A percentile compares a stretch with the other conserved stretches of the same genome.
Evolutionary conservation across 1,139 yeast species (phyloP).

Genomic region (Candida pseudoviswanathii): DNA sequence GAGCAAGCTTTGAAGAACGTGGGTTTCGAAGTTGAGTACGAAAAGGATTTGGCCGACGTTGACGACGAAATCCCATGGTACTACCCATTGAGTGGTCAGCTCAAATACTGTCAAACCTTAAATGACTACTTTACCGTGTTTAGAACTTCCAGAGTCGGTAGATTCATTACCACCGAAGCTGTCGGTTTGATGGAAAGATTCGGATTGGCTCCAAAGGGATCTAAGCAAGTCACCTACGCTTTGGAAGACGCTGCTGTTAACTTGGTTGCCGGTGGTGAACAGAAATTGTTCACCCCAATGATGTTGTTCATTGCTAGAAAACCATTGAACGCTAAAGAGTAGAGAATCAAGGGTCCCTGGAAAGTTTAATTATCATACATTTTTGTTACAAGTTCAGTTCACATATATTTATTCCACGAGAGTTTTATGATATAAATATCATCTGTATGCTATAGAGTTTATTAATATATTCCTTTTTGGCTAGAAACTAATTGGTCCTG

Average conservation of each 20-base stretch:
- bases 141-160: conserved; percentile 88
- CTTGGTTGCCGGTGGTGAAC: conserved; percentile 89
- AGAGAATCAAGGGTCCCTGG: no score
- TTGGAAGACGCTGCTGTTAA: conserved; percentile 97
- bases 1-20: conserved; percentile 81
- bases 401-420: conserved; percentile 1
- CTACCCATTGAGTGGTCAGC: conserved; percentile 93
- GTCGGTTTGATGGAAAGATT: conserved; percentile 80
- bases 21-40: conserved; percentile 80
- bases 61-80: conserved; percentile 95
- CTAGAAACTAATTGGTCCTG: no score
- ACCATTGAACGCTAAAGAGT: conserved; percentile 42
- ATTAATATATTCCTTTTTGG: no score
- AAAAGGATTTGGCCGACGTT: conserved; percentile 80
- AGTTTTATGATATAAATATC: background rate
- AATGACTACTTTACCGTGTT: conserved; percentile 81
- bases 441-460: background rate
- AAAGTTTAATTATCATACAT: no score
- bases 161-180: conserved; percentile 77
- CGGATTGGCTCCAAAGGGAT: conserved; percentile 93
- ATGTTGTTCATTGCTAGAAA: conserved; percentile 86
- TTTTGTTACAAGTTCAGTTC: background rate
- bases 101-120: conserved; percentile 80
- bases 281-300: conserved; percentile 93
- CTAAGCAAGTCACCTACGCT: conserved; percentile 86